A percentile compares a stretch with the other conserved stretches of the same genome.
phyloP scores from a whole-genome alignment of 2,329 filamentous ascomycete species.

The Chrysoporthe deuterocubensis region DNA sequence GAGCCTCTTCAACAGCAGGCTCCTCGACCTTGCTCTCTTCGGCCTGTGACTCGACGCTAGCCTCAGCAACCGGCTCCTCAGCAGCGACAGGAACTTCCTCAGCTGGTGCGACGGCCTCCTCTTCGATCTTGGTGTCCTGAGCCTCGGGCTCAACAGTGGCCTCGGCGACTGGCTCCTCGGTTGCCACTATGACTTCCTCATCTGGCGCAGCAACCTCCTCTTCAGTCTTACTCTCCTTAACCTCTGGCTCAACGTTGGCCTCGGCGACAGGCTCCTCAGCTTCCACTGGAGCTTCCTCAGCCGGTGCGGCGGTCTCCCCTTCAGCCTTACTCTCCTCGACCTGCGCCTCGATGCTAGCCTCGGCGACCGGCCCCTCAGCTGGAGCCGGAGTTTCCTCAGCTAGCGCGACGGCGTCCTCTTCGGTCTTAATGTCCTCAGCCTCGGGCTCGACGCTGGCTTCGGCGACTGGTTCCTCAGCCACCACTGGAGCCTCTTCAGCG shows the following conservation, averaged over 20 bases:
- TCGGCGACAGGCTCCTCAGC: constrained; percentile 20
- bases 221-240: constrained; percentile 16
- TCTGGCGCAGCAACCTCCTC: constrained; percentile 4
- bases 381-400: neutral
- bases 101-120: constrained; percentile 3
- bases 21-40: constrained; percentile 15
- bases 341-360: constrained; percentile 7
- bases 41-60: constrained; percentile 6
- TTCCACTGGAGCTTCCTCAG: neutral
- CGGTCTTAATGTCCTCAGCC: neutral
- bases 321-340: constrained; percentile 17
- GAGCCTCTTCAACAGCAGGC: no score
- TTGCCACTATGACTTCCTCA: constrained; percentile 9
- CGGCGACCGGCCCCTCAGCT: constrained; percentile 10
- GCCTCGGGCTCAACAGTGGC: constrained; percentile 6
- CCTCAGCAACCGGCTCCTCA: constrained; percentile 7
- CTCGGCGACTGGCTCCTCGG: constrained; percentile 24
- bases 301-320: neutral
- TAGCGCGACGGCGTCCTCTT: neutral
- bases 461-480: constrained; percentile 1
- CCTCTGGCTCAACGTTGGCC: constrained; percentile 8
- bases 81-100: constrained; percentile 13
- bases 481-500: neutral
- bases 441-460: neutral
- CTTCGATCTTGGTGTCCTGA: constrained; percentile 16